Conservation (phyloP, 257 asterid genomes). For the Agastache rugosa region DNA sequence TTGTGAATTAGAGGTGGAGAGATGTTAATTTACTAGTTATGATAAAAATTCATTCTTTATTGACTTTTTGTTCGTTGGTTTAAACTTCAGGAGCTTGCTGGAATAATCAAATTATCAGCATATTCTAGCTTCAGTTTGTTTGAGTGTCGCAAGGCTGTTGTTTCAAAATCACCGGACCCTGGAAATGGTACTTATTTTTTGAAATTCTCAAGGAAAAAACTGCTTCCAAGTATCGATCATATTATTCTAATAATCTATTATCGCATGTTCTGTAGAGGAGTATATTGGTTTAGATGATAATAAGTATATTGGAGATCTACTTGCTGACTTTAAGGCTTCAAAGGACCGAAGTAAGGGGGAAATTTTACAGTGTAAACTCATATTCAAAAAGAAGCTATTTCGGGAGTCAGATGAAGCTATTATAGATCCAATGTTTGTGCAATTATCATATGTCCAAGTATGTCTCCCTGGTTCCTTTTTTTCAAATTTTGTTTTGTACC, state of each 20-base stretch:
- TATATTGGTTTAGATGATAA: slow-evolving; percentile 92
- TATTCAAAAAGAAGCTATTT: slow-evolving; percentile 89
- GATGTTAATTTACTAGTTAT: neutral
- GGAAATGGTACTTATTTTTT: slow-evolving; percentile 73
- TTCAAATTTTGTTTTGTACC: neutral
- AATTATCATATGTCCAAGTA: slow-evolving; percentile 93
- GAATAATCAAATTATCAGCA: slow-evolving; percentile 85
- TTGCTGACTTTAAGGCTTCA: slow-evolving; percentile 93
- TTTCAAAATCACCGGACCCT: slow-evolving; percentile 88
- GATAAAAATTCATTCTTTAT: slow-evolving; percentile 3
- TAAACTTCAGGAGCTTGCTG: slow-evolving; percentile 86
- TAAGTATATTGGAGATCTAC: slow-evolving; percentile 90
- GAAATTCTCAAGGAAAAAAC: neutral
- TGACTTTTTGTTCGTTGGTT: slow-evolving; percentile 27
- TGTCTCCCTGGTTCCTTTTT: slow-evolving; percentile 25
- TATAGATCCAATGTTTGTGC: slow-evolving; percentile 92
- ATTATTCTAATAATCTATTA: slow-evolving; percentile 23
- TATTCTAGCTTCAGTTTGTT: slow-evolving; percentile 92
- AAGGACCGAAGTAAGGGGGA: slow-evolving; percentile 97
- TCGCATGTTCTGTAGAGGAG: slow-evolving; percentile 64
- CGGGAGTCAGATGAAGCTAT: slow-evolving; percentile 98
- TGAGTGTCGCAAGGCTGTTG: slow-evolving; percentile 93
- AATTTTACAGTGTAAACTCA: slow-evolving; percentile 85
- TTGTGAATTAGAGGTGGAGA: slow-evolving; percentile 10
- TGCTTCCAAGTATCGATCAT: slow-evolving; percentile 16